Evolutionary conservation across 257 asterid genomes (phyloP), one percentile per base, ranked within the genome.

Genomic region (Knoxia roxburghii): DNA sequence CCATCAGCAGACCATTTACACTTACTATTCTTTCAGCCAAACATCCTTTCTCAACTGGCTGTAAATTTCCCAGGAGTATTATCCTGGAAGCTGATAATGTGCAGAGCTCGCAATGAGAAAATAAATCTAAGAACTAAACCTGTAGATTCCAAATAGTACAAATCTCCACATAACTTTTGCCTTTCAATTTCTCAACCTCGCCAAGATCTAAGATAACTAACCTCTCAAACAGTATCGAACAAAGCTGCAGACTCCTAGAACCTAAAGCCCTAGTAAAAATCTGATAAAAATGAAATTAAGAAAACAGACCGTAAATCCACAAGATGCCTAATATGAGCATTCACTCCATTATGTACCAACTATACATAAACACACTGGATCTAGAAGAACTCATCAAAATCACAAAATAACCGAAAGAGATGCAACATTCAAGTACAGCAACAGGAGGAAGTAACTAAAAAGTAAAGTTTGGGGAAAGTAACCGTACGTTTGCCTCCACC

Each of bases 401-500:
- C 57, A 27, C n/a, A 4, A 54, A 50, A 49, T 14, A 37, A 52
- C 33, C 29, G 0, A n/a, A 69, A 14, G 8, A 0, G 5, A 12
- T 24, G 23, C 51, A 39, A n/a, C n/a, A n/a, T 37, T 37, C 6
- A 37, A 37, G 6, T 37, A 37, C 41, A 3, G 9, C 41, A 37
- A 9, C 9, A 37, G 9, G 4, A 3, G 41, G 41, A 9, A 62
- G 21, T 11, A 30, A 24, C 17, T 24, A 41, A 60, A 55, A 21
- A 26, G 45, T 9, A 64, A 30, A 3, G 8, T 15, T 15, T 17
- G 51, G 55, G 40, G 17, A 12, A 32, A 35, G 33, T 20, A 69
- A 61, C 75, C 94, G 64, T 80, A 91, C 96, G 91, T 77, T 86
- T 87, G 71, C 96, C 97, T 56, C 97, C 98, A 50, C 91, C 96